Evolutionary conservation across 768 basidiomycete species (phyloP), one percentile per base, ranked within the genome.

Genomic region (Calocera viscosa): DNA sequence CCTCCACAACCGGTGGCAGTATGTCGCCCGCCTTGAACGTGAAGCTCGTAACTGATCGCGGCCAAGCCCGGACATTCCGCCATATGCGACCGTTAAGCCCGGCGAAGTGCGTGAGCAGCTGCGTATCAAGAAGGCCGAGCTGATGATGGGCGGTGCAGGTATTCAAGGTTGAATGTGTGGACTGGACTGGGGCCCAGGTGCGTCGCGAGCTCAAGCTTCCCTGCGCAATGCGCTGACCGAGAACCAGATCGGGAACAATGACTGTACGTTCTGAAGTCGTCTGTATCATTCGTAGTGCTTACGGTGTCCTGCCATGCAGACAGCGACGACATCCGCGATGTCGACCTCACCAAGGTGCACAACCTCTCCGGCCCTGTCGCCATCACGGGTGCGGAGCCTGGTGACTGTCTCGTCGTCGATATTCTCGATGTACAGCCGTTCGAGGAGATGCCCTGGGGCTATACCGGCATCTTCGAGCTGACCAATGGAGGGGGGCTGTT

Each of bases 361-460:
- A 86, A 90, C 71, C 80, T 91, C n/a, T 84, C 86, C 3, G 89
- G 89, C 0, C 89, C 88, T 0, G 80, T 91, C 64, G 85, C 83
- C 0, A 82, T 91, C 14, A 86, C 89, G 70, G 87, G 86, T 16
- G 85, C 89, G 1, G 84, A 88, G 69, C 88, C 89, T 0, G 89
- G 89, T 0, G 89, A 91, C 72, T 88, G 86, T 64, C 80, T 91
- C 1, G 86, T 89, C 8, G 86, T 91, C 2, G 89, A 91, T 67
- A 88, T 91, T 67, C 75, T 91, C n/a, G 87, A 90, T 71, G 83
- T 87, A 64, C 78, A 76, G 38, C 83, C 86, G 10, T 87, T 87
- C 68, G 86, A 86, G 41, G 82, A 87, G 72, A 86, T 87, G 87
- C 87, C 87, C 0, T 91, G 88, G 89, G 89, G 89, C 0, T 90